Evolutionary conservation across 1,139 yeast genomes (phyloP), one percentile per base, ranked within the genome.

Genomic region (Candida sp.): DNA sequence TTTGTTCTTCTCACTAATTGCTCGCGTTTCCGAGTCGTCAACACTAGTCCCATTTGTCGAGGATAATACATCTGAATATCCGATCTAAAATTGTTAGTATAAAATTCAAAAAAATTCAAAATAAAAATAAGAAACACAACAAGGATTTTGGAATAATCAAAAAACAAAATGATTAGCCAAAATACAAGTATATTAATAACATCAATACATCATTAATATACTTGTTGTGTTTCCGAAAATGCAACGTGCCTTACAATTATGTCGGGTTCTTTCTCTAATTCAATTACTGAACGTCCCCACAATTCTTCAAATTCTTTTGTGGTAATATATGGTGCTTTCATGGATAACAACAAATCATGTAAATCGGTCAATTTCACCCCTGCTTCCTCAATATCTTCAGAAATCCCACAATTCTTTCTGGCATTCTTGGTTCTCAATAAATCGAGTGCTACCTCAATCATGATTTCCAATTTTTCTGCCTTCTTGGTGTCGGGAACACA

Each of bases 401-500:
- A 66, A 41, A 69, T 71, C 5, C 93, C 90, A 63, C 96, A 88
- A 43, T 76, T 71, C n/a, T 64, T 66, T 45, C 74, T 70, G 1
- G 96, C 96, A 54, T 87, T 82, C 50, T 83, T 79, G 30, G 81
- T 73, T 45, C 95, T 75, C 53, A 91, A 68, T 38, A 84, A 64
- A 51, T 82, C 84, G 45, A 87, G 66, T 1, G 90, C 81, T 49
- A 84, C 85, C 41, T 80, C 77, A 19, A 84, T 80, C 66, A 90
- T 78, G 44, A 82, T 80, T 45, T 78, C 78, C 36, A 87, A 73
- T 52, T 84, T 77, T 53, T 85, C 83, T 27, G 87, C 84, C 60
- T 81, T 84, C 54, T 80, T 79, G 33, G 84, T 78, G 61, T 91
- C 97, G 27, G 87, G 86, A n/a, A 82, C 73, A 69, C 98, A 91